A percentile compares a stretch with the other conserved stretches of the same genome.
Evolutionary conservation across 176 grass and related monocot species (phyloP).

Genomic region (Tillandsia fasciculata): DNA sequence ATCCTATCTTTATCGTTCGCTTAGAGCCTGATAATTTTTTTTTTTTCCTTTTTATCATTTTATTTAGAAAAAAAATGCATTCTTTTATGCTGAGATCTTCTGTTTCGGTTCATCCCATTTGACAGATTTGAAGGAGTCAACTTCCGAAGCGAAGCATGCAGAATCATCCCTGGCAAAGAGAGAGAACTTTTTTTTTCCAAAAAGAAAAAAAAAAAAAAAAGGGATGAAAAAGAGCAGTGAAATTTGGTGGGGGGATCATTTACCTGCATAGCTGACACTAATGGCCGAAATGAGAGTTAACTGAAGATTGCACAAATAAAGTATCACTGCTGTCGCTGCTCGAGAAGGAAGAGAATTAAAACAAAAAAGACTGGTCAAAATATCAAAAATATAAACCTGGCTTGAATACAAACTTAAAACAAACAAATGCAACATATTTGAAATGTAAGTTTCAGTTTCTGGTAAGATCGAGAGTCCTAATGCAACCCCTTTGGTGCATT

Average conservation of each 20-base stretch:
- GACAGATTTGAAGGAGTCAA: constrained; percentile 61
- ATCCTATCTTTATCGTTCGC: too few species aligned
- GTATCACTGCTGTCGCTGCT: constrained; percentile 42
- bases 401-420: too few species aligned
- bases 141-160: constrained; percentile 77
- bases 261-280: constrained; percentile 68
- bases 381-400: too few species aligned
- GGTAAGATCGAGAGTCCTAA: too few species aligned
- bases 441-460: too few species aligned
- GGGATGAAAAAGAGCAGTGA: neutral
- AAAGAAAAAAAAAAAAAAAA: neutral
- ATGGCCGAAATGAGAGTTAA: constrained; percentile 60
- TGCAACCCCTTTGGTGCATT: too few species aligned
- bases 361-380: neutral
- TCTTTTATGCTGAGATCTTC: constrained; percentile 36
- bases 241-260: neutral
- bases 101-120: constrained; percentile 23
- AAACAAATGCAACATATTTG: too few species aligned
- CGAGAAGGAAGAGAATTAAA: neutral
- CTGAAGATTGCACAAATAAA: constrained; percentile 72
- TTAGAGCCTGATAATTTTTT: too few species aligned
- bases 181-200: neutral
- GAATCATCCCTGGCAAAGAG: constrained; percentile 59
- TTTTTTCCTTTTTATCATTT: neutral
- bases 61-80: constrained; percentile 17